Evolutionary conservation across 2,329 filamentous ascomycete species (phyloP).

Genomic region (Aspergillus neoniger): DNA sequence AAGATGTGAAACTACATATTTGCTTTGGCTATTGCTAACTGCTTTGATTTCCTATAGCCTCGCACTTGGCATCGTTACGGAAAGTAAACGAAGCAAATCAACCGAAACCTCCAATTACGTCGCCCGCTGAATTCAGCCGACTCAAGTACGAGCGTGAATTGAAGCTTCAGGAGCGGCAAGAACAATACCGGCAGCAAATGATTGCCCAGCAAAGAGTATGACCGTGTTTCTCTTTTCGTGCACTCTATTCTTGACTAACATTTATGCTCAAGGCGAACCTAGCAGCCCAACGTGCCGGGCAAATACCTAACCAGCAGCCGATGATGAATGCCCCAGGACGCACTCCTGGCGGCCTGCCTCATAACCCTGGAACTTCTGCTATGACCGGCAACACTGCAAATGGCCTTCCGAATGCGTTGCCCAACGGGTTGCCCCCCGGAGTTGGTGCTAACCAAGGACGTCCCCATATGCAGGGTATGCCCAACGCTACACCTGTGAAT

Average conservation of each 20-base stretch:
- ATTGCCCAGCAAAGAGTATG: slow-evolving; percentile 56
- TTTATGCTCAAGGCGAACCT: slow-evolving; percentile 38
- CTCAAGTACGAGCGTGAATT: slow-evolving; percentile 86
- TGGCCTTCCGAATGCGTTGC: slow-evolving; percentile 51
- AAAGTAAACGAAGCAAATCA: slow-evolving; percentile 73
- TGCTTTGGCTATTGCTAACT: slow-evolving; percentile 6
- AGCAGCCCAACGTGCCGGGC: slow-evolving; percentile 46
- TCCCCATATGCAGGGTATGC: slow-evolving; percentile 46
- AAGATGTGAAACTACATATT: slow-evolving; percentile 21
- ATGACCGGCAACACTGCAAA: slow-evolving; percentile 44
- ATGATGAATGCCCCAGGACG: slow-evolving; percentile 40
- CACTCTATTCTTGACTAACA: slow-evolving; percentile 17
- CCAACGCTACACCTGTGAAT: slow-evolving; percentile 48
- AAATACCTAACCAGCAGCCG: slow-evolving; percentile 45
- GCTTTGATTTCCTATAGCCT: slow-evolving; percentile 43
- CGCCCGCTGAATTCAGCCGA: slow-evolving; percentile 86
- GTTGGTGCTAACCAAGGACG: slow-evolving; percentile 41
- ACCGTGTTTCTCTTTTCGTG: background rate
- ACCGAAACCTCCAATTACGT: slow-evolving; percentile 63
- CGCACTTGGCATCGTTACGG: slow-evolving; percentile 73
- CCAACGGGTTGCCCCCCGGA: slow-evolving; percentile 42
- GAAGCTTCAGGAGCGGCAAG: slow-evolving; percentile 58
- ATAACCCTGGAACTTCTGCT: slow-evolving; percentile 33
- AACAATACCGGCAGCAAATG: slow-evolving; percentile 66
- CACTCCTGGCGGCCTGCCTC: slow-evolving; percentile 44